These are phyloP conservation scores for Candida incommunis DNA, from an alignment of 805 yeast species.

Conservation along the genomic window DNA sequence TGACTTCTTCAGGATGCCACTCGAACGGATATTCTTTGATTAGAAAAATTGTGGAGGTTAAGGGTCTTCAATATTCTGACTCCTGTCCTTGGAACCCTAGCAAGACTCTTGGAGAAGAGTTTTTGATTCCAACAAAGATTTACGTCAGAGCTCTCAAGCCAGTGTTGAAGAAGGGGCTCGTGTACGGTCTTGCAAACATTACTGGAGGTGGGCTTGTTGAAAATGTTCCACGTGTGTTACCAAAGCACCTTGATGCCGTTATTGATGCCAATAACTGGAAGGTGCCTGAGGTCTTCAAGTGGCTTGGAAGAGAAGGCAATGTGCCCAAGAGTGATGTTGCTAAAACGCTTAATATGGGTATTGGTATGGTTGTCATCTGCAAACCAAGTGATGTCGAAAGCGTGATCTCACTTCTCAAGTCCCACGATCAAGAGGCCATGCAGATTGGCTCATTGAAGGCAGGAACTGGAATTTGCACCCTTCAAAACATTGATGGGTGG, in stretches of 20 bases:
- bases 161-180: slow-evolving; percentile 47
- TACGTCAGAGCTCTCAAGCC: slow-evolving; percentile 85
- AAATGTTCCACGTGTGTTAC: slow-evolving; percentile 90
- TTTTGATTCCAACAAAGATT: slow-evolving; percentile 81
- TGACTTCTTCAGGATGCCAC: slow-evolving; percentile 86
- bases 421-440: slow-evolving; percentile 64
- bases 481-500: slow-evolving; percentile 20
- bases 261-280: slow-evolving; percentile 73
- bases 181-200: slow-evolving; percentile 88
- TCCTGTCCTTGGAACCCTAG: slow-evolving; percentile 72
- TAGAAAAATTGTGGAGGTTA: slow-evolving; percentile 75
- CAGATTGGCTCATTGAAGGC: slow-evolving; percentile 46
- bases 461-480: slow-evolving; percentile 28
- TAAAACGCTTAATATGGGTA: slow-evolving; percentile 90
- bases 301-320: slow-evolving; percentile 86
- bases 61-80: slow-evolving; percentile 56
- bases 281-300: slow-evolving; percentile 78
- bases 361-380: slow-evolving; percentile 90
- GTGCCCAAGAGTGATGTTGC: slow-evolving; percentile 75
- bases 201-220: slow-evolving; percentile 98
- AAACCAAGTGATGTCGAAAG: slow-evolving; percentile 48
- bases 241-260: slow-evolving; percentile 61
- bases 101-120: slow-evolving; percentile 70
- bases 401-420: slow-evolving; percentile 37
- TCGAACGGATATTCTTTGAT: slow-evolving; percentile 94